Conservation (phyloP, 108 stramenopile species). For the Nitzschia sp. region DNA sequence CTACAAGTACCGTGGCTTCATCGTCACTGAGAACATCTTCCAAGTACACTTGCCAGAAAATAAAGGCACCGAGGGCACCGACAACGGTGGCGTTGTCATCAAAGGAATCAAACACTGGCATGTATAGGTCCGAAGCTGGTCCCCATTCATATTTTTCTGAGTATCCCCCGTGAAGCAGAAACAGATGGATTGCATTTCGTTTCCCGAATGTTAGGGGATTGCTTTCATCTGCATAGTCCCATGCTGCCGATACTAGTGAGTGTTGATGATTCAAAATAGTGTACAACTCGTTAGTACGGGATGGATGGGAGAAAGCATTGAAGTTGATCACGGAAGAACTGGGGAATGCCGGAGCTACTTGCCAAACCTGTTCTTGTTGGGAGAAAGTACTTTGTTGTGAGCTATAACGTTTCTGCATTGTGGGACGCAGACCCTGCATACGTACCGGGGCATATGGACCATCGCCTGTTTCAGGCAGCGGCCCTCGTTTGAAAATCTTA, state of each 20-base stretch:
- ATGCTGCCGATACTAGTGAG: not conserved
- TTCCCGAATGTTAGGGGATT: not conserved
- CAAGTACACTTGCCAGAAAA: constrained; percentile 42
- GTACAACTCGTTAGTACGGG: not conserved
- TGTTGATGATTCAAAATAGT: not conserved
- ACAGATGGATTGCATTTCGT: not conserved
- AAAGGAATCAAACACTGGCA: not conserved
- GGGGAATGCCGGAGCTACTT: not conserved
- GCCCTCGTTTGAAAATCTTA: not conserved
- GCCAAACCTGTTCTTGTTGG: not conserved
- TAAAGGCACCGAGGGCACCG: constrained; percentile 33
- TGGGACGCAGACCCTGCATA: no score
- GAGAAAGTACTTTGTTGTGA: no score
- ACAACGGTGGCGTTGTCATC: constrained; percentile 11
- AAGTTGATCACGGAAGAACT: not conserved
- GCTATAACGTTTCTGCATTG: no score
- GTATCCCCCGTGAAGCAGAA: not conserved
- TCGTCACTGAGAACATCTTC: constrained; percentile 30
- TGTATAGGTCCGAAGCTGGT: not conserved
- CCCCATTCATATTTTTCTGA: not conserved
- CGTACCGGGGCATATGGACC: not conserved
- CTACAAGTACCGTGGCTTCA: constrained; percentile 41
- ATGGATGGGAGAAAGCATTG: not conserved
- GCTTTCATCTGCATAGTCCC: not conserved
- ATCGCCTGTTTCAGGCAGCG: not conserved